Percentiles rank a stretch among this genome's conserved stretches.
phyloP scores from a whole-genome alignment of 2,329 filamentous ascomycete species.

The Beauveria brongniartii region DNA sequence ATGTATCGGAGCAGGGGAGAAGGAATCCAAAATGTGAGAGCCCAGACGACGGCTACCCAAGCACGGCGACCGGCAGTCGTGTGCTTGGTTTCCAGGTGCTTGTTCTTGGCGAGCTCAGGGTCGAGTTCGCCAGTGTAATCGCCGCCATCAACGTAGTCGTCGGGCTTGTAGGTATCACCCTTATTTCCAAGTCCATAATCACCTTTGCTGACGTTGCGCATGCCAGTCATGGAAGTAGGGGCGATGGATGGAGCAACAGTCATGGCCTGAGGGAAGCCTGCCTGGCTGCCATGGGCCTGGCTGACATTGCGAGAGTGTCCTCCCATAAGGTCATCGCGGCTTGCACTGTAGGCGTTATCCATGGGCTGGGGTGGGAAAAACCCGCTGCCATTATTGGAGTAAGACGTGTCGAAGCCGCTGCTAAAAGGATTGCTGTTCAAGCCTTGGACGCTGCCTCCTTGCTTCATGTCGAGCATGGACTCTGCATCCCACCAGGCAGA shows the following conservation, averaged over 20 bases:
- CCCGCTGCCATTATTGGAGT: slow-evolving; percentile 57
- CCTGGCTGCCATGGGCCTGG: slow-evolving; percentile 48
- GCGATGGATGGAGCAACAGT: slow-evolving; percentile 48
- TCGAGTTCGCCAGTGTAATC: slow-evolving; percentile 65
- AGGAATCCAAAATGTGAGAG: slow-evolving; percentile 87
- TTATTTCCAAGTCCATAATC: slow-evolving; percentile 87
- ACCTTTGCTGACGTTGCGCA: slow-evolving; percentile 52
- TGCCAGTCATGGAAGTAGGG: slow-evolving; percentile 45
- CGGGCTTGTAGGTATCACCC: slow-evolving; percentile 68
- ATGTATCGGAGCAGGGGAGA: slow-evolving; percentile 72
- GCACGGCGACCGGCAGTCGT: slow-evolving; percentile 56
- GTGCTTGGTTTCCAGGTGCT: slow-evolving; percentile 63
- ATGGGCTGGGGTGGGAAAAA: slow-evolving; percentile 62
- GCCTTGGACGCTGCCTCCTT: slow-evolving; percentile 38
- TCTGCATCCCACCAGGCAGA: slow-evolving; percentile 96
- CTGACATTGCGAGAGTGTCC: slow-evolving; percentile 46
- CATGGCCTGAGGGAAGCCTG: slow-evolving; percentile 31
- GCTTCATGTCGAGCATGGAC: slow-evolving; percentile 85
- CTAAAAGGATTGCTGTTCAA: slow-evolving; percentile 39
- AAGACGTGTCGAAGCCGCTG: slow-evolving; percentile 57
- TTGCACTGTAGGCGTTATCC: slow-evolving; percentile 55
- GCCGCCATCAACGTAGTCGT: slow-evolving; percentile 66
- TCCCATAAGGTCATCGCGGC: slow-evolving; percentile 61
- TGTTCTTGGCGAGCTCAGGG: slow-evolving; percentile 67
- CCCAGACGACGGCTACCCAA: slow-evolving; percentile 82